These are phyloP conservation scores for Teratosphaeria gauchensis DNA, from an alignment of 2,329 filamentous ascomycete genomes.

Conservation along the genomic window DNA sequence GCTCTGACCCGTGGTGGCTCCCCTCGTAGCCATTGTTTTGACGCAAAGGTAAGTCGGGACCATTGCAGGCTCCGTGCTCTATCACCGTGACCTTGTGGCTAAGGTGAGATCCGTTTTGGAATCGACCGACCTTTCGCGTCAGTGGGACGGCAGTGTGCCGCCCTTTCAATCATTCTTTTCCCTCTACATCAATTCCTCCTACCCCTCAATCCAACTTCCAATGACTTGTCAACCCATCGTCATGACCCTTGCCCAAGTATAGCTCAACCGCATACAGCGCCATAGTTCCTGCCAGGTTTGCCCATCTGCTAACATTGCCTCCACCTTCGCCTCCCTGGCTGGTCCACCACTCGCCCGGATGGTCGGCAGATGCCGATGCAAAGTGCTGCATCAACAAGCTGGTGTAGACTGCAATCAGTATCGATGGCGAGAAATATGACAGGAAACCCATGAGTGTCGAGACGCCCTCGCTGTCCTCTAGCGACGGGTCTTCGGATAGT, in stretches of 20 bases:
- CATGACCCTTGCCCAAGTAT: constrained; percentile 75
- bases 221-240: constrained; percentile 30
- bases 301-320: constrained; percentile 85
- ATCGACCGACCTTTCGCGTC: no score
- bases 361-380: constrained; percentile 55
- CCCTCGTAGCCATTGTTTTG: no score
- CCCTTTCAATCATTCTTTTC: background rate
- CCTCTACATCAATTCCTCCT: background rate
- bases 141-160: no score
- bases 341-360: constrained; percentile 65
- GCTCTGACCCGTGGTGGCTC: no score
- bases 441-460: constrained; percentile 72
- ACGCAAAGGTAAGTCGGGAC: no score
- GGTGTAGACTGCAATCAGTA: constrained; percentile 92
- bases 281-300: constrained; percentile 86
- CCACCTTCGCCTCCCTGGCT: constrained; percentile 72
- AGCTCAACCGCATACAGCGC: constrained; percentile 81
- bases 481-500: constrained; percentile 70
- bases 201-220: constrained; percentile 18
- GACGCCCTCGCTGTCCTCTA: constrained; percentile 63
- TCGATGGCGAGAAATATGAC: constrained; percentile 89
- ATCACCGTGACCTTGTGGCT: no score
- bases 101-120: no score
- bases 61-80: no score
- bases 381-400: constrained; percentile 94